phyloP scores from a whole-genome alignment of 495 filamentous ascomycete genomes.

The Pseudotulostoma volvatum region DNA sequence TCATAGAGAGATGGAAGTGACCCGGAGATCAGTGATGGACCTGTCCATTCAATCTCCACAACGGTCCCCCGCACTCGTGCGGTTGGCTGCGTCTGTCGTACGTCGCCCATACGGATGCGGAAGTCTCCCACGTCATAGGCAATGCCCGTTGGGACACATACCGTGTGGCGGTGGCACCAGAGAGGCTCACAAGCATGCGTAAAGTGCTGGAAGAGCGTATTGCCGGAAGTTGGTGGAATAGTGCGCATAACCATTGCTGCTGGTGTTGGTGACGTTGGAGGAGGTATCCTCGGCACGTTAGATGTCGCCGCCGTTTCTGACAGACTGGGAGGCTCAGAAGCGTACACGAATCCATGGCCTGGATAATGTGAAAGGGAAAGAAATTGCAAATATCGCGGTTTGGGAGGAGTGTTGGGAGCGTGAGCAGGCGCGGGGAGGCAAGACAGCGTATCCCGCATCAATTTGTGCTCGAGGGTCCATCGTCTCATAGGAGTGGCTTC shows the following conservation, averaged over 20 bases:
- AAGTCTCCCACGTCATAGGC: conserved; percentile 32
- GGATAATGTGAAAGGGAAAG: conserved; percentile 26
- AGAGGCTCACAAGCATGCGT: conserved; percentile 29
- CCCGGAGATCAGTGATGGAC: conserved; percentile 21
- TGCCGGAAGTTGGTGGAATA: conserved; percentile 18
- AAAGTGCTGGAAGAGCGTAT: conserved; percentile 27
- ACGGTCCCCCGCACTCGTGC: conserved; percentile 24
- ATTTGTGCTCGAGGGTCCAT: conserved; percentile 29
- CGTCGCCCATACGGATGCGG: conserved; percentile 27
- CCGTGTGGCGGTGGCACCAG: conserved; percentile 28
- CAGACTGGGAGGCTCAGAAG: conserved; percentile 14
- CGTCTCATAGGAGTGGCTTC: conserved; percentile 22
- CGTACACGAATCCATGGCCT: conserved; percentile 29
- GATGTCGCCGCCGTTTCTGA: conserved; percentile 1
- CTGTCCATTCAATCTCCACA: conserved; percentile 30
- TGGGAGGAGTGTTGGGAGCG: conserved; percentile 12
- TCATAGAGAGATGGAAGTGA: neutral
- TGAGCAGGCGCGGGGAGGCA: conserved; percentile 19
- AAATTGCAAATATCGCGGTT: conserved; percentile 30
- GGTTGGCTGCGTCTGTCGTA: conserved; percentile 25
- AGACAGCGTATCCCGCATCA: conserved; percentile 31
- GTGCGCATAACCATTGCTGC: conserved; percentile 26
- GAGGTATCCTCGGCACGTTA: neutral
- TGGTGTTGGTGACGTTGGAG: neutral
- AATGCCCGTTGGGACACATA: conserved; percentile 22